Conservation (phyloP, 176 grass and related monocot genomes). For the Secale cereale region DNA sequence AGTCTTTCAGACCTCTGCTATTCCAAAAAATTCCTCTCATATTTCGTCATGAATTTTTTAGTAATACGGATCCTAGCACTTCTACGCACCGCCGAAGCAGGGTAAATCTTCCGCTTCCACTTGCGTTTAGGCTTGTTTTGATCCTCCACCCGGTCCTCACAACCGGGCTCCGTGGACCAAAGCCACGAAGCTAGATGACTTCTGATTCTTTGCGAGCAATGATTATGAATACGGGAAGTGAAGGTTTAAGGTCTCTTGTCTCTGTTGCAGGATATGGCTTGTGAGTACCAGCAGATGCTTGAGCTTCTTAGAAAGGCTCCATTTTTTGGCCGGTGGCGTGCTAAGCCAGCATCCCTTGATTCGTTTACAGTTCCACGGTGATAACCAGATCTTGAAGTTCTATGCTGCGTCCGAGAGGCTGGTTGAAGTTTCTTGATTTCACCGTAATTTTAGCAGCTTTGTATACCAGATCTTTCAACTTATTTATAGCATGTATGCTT, state of each 20-base stretch:
- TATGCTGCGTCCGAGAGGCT: neutral
- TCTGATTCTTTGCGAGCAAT: neutral
- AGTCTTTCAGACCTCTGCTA: too few species aligned
- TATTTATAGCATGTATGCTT: neutral
- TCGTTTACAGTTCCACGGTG: slow-evolving; percentile 26
- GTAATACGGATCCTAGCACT: too few species aligned
- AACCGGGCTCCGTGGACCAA: too few species aligned
- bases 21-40: too few species aligned
- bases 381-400: neutral
- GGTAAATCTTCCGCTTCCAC: too few species aligned
- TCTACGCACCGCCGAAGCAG: too few species aligned
- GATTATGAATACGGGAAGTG: neutral
- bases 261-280: slow-evolving; percentile 42
- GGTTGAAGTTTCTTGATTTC: neutral
- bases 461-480: neutral
- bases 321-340: slow-evolving; percentile 45
- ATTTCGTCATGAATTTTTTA: too few species aligned
- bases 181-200: neutral
- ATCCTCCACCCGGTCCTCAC: too few species aligned
- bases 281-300: slow-evolving; percentile 55
- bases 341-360: slow-evolving; percentile 51
- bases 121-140: too few species aligned
- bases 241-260: neutral
- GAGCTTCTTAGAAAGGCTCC: slow-evolving; percentile 47
- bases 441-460: neutral